These are phyloP conservation scores for Gautieria morchelliformis DNA, from an alignment of 768 basidiomycete genomes.

Conservation along the genomic window DNA sequence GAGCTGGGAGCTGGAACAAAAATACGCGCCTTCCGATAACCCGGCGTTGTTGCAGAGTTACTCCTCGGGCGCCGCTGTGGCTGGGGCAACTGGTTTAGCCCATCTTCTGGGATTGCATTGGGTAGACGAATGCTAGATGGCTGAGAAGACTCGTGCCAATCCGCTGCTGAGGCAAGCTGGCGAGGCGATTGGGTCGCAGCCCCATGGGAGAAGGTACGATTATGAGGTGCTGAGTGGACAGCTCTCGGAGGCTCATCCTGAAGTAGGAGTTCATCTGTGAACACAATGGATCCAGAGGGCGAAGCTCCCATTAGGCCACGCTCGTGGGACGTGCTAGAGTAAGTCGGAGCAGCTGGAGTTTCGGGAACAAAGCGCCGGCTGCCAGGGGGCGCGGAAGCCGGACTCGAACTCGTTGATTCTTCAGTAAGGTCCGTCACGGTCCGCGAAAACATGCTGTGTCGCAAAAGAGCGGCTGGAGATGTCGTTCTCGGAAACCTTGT, in stretches of 20 bases:
- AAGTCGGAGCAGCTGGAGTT: background rate
- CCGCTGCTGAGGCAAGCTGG: background rate
- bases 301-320: background rate
- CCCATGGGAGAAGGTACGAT: background rate
- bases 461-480: background rate
- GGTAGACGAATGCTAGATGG: background rate
- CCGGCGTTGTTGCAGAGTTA: background rate
- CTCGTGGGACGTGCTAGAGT: background rate
- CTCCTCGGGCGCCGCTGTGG: background rate
- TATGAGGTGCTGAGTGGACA: background rate
- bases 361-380: background rate
- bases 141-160: too few species aligned
- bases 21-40: conserved; percentile 2
- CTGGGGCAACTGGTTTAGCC: background rate
- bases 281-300: background rate
- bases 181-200: background rate
- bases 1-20: background rate
- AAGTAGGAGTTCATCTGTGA: conserved; percentile 1
- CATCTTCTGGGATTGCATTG: background rate
- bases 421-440: background rate
- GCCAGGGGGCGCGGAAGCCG: background rate
- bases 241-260: background rate
- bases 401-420: background rate
- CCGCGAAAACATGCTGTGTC: background rate
- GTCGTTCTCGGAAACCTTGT: background rate